Conservation (phyloP, 2,329 filamentous ascomycete genomes). For the Penicillium crustosum region DNA sequence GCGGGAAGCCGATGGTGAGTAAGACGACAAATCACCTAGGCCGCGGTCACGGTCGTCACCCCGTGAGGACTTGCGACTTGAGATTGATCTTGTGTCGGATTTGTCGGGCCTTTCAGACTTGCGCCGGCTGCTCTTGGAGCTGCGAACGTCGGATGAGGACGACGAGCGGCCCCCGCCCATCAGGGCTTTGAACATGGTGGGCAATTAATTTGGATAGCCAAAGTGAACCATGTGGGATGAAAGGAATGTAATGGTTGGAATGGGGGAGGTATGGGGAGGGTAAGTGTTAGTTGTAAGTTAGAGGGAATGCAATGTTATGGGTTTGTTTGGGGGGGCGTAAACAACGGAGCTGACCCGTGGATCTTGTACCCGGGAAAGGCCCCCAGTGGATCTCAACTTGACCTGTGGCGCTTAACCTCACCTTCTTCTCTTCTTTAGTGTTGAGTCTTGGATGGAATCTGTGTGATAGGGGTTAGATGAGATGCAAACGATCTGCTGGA, state of each 20-base stretch:
- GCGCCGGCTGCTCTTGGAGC: conserved; percentile 36
- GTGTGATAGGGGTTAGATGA: neutral
- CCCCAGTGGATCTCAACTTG: conserved; percentile 2
- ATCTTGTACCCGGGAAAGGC: conserved; percentile 6
- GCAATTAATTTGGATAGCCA: conserved; percentile 30
- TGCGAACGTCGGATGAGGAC: conserved; percentile 32
- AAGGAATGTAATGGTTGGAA: conserved; percentile 16
- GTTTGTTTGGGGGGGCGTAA: conserved; percentile 26
- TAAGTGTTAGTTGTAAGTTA: conserved; percentile 3
- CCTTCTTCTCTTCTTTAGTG: neutral
- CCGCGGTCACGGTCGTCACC: conserved; percentile 49
- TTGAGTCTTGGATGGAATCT: neutral
- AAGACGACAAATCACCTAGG: conserved; percentile 36
- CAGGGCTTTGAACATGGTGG: conserved; percentile 42
- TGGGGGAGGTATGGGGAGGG: conserved; percentile 4
- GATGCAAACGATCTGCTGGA: conserved; percentile 6
- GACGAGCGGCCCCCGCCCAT: conserved; percentile 38
- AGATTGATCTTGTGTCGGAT: conserved; percentile 36
- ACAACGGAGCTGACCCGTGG: conserved; percentile 14
- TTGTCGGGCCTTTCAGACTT: conserved; percentile 22
- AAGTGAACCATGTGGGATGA: conserved; percentile 31
- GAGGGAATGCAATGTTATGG: conserved; percentile 20
- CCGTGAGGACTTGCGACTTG: conserved; percentile 44
- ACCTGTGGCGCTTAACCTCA: conserved; percentile 1
- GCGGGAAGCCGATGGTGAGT: conserved; percentile 26